Evolutionary conservation across 202 grass and related monocot genomes (phyloP).

Genomic region (Hordeum pubiflorum): DNA sequence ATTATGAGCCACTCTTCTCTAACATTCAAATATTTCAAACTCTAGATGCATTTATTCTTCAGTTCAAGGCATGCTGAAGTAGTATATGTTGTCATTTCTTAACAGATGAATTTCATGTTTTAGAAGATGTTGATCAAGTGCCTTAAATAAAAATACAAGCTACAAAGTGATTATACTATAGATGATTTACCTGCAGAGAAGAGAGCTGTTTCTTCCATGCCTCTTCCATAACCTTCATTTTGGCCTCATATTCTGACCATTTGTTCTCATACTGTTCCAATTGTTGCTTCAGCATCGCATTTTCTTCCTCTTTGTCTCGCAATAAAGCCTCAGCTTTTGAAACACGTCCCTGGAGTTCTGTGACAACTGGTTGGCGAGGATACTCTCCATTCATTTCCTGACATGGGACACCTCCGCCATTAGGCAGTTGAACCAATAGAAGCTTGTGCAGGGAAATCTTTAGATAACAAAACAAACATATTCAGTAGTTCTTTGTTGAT

Average conservation of each 20-base stretch:
- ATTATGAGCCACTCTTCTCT: background rate
- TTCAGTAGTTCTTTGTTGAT: background rate
- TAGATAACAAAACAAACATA: conserved; percentile 1
- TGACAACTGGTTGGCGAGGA: conserved; percentile 38
- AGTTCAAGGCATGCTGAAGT: conserved; percentile 7
- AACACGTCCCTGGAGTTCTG: conserved; percentile 46
- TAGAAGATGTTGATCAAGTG: background rate
- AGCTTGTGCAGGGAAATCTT: conserved; percentile 17
- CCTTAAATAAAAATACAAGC: background rate
- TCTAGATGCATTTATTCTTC: background rate
- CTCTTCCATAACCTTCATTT: conserved; percentile 96
- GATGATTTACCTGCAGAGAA: conserved; percentile 72
- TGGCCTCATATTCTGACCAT: conserved; percentile 81
- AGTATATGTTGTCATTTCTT: background rate
- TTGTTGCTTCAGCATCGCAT: conserved; percentile 61
- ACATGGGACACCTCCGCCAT: background rate
- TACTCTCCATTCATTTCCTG: conserved; percentile 53
- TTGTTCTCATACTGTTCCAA: conserved; percentile 83
- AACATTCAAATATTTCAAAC: conserved; percentile 1
- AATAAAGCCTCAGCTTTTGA: conserved; percentile 57
- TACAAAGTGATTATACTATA: background rate
- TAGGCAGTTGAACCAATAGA: conserved; percentile 1
- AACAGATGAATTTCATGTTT: conserved; percentile 18
- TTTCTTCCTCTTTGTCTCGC: conserved; percentile 82
- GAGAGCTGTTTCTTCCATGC: conserved; percentile 87